phyloP scores from a whole-genome alignment of 805 yeast species.

The Hanseniaspora taiwanica region DNA sequence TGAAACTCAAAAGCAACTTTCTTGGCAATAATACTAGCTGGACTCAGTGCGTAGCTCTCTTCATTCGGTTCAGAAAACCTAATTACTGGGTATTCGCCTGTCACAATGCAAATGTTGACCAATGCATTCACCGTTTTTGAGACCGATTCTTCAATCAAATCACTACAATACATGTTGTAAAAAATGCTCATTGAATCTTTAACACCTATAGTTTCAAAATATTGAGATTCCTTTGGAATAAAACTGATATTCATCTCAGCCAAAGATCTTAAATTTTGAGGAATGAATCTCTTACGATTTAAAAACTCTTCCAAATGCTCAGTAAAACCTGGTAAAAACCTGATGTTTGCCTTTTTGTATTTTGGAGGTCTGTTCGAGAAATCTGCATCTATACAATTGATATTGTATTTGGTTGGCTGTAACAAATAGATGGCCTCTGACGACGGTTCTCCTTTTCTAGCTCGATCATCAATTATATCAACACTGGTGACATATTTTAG shows the following conservation, averaged over 20 bases:
- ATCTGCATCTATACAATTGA: constrained; percentile 72
- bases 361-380: constrained; percentile 50
- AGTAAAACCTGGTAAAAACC: constrained; percentile 52
- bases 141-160: constrained; percentile 46
- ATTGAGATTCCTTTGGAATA: constrained; percentile 55
- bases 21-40: constrained; percentile 48
- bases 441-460: constrained; percentile 45
- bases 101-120: constrained; percentile 56
- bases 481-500: constrained; percentile 47
- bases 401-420: constrained; percentile 51
- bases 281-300: constrained; percentile 19
- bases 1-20: constrained; percentile 66
- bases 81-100: constrained; percentile 82
- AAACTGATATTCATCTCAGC: constrained; percentile 35
- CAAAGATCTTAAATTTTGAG: constrained; percentile 20
- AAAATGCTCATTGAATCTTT: constrained; percentile 56
- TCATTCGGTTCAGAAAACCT: constrained; percentile 50
- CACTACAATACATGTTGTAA: constrained; percentile 51
- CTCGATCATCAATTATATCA: constrained; percentile 43
- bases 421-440: constrained; percentile 72
- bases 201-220: constrained; percentile 51
- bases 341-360: constrained; percentile 60
- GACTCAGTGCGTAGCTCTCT: constrained; percentile 32
- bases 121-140: constrained; percentile 48
- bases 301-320: constrained; percentile 18